These are phyloP conservation scores for Rhodomyrtus tomentosa DNA, from an alignment of 345 rosid species.

Conservation along the genomic window DNA sequence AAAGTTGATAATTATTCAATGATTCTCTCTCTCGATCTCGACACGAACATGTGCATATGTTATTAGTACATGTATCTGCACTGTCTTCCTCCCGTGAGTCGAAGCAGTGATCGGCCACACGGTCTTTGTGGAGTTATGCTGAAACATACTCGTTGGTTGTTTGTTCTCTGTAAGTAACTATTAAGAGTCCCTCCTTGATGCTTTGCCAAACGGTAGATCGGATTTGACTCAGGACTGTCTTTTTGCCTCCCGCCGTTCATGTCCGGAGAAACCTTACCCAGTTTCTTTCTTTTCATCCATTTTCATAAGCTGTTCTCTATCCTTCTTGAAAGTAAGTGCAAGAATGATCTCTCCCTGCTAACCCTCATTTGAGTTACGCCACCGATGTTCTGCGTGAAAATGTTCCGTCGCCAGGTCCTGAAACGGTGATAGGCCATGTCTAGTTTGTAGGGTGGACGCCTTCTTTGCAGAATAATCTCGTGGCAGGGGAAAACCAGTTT, in stretches of 20 bases:
- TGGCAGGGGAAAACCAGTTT: not conserved
- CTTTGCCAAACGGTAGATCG: not conserved
- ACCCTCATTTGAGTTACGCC: not conserved
- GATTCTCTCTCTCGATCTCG: not conserved
- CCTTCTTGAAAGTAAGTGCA: not conserved
- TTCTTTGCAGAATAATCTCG: not conserved
- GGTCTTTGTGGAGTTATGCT: not conserved
- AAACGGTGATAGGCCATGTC: not conserved
- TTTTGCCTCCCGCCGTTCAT: not conserved
- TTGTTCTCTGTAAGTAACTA: not conserved
- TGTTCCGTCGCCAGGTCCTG: not conserved
- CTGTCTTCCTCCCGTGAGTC: not conserved
- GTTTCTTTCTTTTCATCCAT: not conserved
- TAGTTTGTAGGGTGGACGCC: not conserved
- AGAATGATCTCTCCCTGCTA: not conserved
- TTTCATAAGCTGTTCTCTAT: not conserved
- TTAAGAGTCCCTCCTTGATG: not conserved
- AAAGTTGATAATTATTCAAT: not conserved
- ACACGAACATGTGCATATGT: not conserved
- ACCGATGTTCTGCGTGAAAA: not conserved
- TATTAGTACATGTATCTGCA: not conserved
- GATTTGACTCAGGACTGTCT: not conserved
- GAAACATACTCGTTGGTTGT: not conserved
- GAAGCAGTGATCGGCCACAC: not conserved
- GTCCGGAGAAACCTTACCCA: not conserved